phyloP scores from a whole-genome alignment of 2,329 filamentous ascomycete genomes.

The Myriosclerotinia duriaeana region DNA sequence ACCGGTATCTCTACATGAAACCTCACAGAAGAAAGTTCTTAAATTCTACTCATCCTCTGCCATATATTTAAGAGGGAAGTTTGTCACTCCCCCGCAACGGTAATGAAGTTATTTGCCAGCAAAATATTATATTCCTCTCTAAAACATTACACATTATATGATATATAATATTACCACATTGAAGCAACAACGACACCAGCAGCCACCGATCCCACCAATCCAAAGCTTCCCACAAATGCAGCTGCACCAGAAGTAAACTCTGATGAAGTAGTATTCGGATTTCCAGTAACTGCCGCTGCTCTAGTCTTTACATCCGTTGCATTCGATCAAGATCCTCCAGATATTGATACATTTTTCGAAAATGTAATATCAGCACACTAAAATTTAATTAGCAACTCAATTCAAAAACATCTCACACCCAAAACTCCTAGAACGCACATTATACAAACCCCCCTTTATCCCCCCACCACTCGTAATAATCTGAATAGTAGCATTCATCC shows the following conservation, averaged over 20 bases:
- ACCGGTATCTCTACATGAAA: neutral
- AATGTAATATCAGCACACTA: slow-evolving; percentile 72
- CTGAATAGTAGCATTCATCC: slow-evolving; percentile 66
- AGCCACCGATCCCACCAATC: neutral
- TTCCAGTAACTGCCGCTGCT: slow-evolving; percentile 14
- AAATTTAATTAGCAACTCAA: neutral
- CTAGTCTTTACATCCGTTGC: slow-evolving; percentile 52
- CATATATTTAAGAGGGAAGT: neutral
- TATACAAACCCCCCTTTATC: slow-evolving; percentile 63
- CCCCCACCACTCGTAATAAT: slow-evolving; percentile 62
- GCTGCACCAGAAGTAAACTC: neutral
- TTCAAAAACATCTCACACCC: neutral
- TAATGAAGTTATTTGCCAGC: neutral
- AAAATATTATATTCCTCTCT: neutral
- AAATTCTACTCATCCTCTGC: neutral
- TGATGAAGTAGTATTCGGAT: slow-evolving; percentile 26
- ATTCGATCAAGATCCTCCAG: slow-evolving; percentile 56
- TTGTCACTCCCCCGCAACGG: neutral
- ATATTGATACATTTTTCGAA: slow-evolving; percentile 49
- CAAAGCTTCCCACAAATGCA: neutral
- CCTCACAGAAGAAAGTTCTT: neutral
- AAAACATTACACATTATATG: neutral
- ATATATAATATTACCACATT: neutral
- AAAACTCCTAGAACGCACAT: slow-evolving; percentile 39
- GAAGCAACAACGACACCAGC: slow-evolving; percentile 1